Evolutionary conservation across 306 rosid genomes (phyloP), one percentile per base, ranked within the genome.

Genomic region (Pachyrhizus erosus): DNA sequence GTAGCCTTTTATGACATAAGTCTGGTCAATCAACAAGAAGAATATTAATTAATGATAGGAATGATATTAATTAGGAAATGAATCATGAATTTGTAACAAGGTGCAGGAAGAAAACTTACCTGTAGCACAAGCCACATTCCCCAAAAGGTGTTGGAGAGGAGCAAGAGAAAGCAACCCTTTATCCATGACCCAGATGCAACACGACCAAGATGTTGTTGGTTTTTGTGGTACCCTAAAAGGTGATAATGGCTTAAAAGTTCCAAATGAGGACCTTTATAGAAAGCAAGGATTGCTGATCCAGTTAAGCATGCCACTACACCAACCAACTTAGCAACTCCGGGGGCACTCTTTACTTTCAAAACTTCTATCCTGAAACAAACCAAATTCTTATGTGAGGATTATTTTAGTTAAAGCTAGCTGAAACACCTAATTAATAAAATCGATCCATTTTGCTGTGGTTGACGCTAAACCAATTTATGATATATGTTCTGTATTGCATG

Each of bases 151-250:
- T 87, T 94, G 76, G 98, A 87, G 76, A 89, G 82, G 26, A 94
- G 93, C 93, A 90, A 87, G 81, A 94, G 86, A 84, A 90, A 91
- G 88, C 96, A 91, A 66, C 98, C 98, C 83, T 92, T 92, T 1
- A 91, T 73, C 98, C 98, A 94, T 48, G 89, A 82, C 6, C 72
- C 34, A 20, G 91, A 80, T 37, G 81, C 27, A 85, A 15, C 49
- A 13, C 26, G 89, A 54, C 34, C 39, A 6, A 69, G 65, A 24
- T 54, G 52, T 0, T 55, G 75, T 40, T 75, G 77, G 49, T 9
- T 83, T 49, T 68, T 57, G 55, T 82, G 89, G 83, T 77, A 26
- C 23, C 85, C 86, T 5, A 88, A 57, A 73, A 81, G 62, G 39
- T 82, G 86, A 76, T 79, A 88, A 65, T 84, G 78, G 40, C 68